phyloP scores from a whole-genome alignment of 2,329 filamentous ascomycete genomes.

The Colletotrichum nymphaeae region DNA sequence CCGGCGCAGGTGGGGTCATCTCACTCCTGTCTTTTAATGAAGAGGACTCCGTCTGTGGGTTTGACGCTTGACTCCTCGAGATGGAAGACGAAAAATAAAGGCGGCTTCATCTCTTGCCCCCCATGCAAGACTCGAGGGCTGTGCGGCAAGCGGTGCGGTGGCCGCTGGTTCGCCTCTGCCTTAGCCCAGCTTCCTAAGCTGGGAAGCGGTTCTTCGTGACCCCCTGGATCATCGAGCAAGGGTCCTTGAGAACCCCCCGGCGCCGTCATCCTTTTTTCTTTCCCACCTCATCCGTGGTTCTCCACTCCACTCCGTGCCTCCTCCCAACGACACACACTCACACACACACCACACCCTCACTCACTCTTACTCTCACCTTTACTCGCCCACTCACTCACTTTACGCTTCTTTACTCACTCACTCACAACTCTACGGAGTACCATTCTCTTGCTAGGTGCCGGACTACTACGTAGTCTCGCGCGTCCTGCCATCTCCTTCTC shows the following conservation, averaged over 20 bases:
- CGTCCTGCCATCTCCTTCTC: background rate
- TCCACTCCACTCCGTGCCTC: background rate
- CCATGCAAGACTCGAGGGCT: conserved; percentile 27
- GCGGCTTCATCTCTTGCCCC: conserved; percentile 28
- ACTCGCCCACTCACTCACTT: background rate
- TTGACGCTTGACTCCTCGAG: background rate
- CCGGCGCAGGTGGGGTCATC: conserved; percentile 17
- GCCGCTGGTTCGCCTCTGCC: background rate
- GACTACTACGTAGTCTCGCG: background rate
- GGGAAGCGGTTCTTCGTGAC: background rate
- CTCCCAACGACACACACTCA: background rate
- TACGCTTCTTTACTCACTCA: background rate
- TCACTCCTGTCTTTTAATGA: conserved; percentile 28
- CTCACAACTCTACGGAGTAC: background rate
- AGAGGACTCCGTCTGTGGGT: conserved; percentile 32
- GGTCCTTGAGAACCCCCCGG: background rate
- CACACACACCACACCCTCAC: background rate
- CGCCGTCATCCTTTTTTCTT: background rate
- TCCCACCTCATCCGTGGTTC: background rate
- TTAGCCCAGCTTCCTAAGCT: conserved; percentile 2
- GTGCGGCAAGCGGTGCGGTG: conserved; percentile 14
- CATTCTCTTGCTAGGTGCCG: background rate
- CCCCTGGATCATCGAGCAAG: background rate
- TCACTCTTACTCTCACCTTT: background rate
- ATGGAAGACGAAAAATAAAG: background rate